These are phyloP conservation scores for Salix purpurea DNA, from an alignment of 345 rosid genomes.

Conservation along the genomic window DNA sequence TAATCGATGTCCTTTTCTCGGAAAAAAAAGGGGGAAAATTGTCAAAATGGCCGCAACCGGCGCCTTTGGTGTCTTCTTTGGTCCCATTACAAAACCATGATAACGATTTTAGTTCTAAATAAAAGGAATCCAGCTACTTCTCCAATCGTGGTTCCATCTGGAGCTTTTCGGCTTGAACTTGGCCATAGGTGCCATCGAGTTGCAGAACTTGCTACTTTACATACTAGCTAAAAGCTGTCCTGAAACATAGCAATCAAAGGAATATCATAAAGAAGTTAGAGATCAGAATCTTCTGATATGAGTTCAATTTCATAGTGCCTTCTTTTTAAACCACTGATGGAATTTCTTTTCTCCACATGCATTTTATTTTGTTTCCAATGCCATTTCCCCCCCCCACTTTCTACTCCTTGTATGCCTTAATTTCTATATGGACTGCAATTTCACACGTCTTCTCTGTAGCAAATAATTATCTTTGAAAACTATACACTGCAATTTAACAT, in stretches of 20 bases:
- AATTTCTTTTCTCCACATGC: neutral
- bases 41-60: neutral
- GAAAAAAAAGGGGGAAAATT: neutral
- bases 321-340: slow-evolving; percentile 3
- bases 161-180: neutral
- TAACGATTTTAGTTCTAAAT: neutral
- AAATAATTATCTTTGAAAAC: neutral
- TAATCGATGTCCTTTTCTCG: neutral
- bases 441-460: neutral
- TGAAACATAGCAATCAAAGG: neutral
- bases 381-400: neutral
- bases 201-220: neutral
- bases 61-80: neutral
- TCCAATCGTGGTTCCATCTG: neutral
- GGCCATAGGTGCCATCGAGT: neutral
- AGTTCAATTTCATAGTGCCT: neutral
- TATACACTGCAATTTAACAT: neutral
- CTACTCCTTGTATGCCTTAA: neutral
- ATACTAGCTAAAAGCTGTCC: neutral
- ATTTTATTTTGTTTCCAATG: neutral
- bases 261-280: neutral
- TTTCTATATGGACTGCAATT: neutral
- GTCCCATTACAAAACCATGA: neutral
- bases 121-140: neutral
- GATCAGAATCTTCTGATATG: neutral